A percentile compares a stretch with the other conserved stretches of the same genome.
These are phyloP conservation scores for Pseudocohnilembus persalinus DNA, from an alignment of 169 alveolate species.

Conservation along the genomic window DNA sequence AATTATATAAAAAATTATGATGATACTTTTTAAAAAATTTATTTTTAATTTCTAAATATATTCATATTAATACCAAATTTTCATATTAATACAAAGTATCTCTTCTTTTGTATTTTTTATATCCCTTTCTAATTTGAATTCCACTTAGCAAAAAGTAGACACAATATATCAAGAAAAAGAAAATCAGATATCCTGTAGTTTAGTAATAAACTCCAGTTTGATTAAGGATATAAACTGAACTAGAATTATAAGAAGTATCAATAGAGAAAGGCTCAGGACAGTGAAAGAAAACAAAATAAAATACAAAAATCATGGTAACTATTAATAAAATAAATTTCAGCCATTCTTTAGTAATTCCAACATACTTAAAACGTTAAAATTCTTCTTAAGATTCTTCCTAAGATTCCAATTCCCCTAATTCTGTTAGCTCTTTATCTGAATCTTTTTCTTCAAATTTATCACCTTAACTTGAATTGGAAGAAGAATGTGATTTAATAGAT, in stretches of 20 bases:
- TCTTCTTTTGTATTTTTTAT: conserved; percentile 51
- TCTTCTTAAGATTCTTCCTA: too few species aligned
- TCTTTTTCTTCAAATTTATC: not conserved
- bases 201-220: not conserved
- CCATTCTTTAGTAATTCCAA: conserved; percentile 5
- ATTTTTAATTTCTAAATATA: not conserved
- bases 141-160: conserved; percentile 55
- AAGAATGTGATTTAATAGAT: too few species aligned
- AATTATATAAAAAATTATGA: not conserved
- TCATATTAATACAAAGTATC: conserved; percentile 28
- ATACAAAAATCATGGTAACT: conserved; percentile 10
- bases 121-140: conserved; percentile 57
- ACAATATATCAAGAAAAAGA: conserved; percentile 47
- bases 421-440: not conserved
- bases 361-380: not conserved
- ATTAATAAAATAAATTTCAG: conserved; percentile 1
- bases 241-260: not conserved
- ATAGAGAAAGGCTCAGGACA: not conserved
- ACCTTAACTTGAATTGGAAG: not conserved
- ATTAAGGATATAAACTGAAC: not conserved
- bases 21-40: not conserved
- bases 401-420: too few species aligned
- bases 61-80: conserved; percentile 5
- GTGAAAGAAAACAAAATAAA: conserved; percentile 12
- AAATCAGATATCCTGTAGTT: conserved; percentile 10